phyloP scores from a whole-genome alignment of 441 rosid species.

The Francoa sonchifolia region DNA sequence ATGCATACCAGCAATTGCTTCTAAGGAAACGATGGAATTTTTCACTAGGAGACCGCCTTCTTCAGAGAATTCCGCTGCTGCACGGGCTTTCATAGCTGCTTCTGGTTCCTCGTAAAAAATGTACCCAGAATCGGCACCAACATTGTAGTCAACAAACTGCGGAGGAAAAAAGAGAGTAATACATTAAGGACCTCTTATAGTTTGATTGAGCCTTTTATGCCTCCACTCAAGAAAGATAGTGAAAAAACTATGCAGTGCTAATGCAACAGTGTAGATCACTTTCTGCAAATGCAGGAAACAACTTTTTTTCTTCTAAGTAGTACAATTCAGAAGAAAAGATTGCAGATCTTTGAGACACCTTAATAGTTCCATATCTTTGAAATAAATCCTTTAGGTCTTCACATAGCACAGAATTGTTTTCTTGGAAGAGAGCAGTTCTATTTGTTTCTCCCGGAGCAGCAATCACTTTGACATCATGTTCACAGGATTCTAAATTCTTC shows the following conservation, averaged over 20 bases:
- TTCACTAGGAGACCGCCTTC: slow-evolving; percentile 25
- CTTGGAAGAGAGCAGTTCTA: slow-evolving; percentile 6
- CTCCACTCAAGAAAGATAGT: neutral
- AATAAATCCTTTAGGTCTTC: slow-evolving; percentile 29
- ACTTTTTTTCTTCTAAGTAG: no score
- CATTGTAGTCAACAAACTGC: slow-evolving; percentile 27
- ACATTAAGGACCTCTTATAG: no score
- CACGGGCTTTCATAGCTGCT: slow-evolving; percentile 31
- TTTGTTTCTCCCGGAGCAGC: slow-evolving; percentile 7
- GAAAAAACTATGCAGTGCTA: no score
- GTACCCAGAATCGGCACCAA: slow-evolving; percentile 32
- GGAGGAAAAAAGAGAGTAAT: slow-evolving; percentile 1
- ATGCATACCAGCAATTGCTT: slow-evolving; percentile 31
- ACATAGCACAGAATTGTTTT: slow-evolving; percentile 17
- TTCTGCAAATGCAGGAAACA: no score
- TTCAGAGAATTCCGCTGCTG: slow-evolving; percentile 30
- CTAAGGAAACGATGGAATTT: slow-evolving; percentile 24
- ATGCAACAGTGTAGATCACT: no score
- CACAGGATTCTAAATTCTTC: slow-evolving; percentile 7
- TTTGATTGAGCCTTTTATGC: no score
- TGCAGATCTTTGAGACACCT: no score
- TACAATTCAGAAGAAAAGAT: no score
- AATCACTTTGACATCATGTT: slow-evolving; percentile 9
- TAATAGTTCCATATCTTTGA: slow-evolving; percentile 32
- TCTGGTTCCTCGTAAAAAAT: slow-evolving; percentile 30